These are phyloP conservation scores for Serendipita indica DNA, from an alignment of 768 basidiomycete species.

Conservation along the genomic window DNA sequence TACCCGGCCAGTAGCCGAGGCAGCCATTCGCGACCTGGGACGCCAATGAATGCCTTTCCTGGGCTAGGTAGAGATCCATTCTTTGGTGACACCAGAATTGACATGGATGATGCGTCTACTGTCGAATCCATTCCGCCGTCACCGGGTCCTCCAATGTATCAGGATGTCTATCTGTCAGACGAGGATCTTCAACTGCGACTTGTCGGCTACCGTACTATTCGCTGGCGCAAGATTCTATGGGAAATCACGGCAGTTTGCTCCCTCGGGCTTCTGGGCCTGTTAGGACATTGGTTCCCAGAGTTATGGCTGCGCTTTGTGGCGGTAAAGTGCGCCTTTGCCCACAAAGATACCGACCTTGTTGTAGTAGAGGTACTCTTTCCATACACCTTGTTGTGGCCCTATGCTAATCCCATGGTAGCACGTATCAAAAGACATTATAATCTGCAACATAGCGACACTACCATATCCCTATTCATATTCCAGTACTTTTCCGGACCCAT, in stretches of 20 bases:
- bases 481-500: constrained; percentile 51
- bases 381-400: background rate
- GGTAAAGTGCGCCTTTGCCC: constrained; percentile 65
- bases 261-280: constrained; percentile 56
- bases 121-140: constrained; percentile 47
- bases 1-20: constrained; percentile 25
- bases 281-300: constrained; percentile 89
- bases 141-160: constrained; percentile 68
- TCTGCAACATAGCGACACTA: constrained; percentile 56
- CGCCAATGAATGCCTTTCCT: constrained; percentile 43
- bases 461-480: constrained; percentile 64
- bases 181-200: constrained; percentile 84
- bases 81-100: constrained; percentile 70
- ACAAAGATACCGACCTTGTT: constrained; percentile 55
- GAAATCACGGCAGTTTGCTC: constrained; percentile 47
- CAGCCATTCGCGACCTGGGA: constrained; percentile 45
- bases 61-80: constrained; percentile 59
- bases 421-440: constrained; percentile 62
- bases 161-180: constrained; percentile 72
- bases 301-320: constrained; percentile 84
- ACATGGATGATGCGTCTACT: constrained; percentile 43
- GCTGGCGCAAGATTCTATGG: constrained; percentile 57
- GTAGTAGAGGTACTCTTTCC: constrained; percentile 70
- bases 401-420: constrained; percentile 37
- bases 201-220: constrained; percentile 62